Conservation (phyloP, 139 green algal species). For the Mesotaenium endlicherianum region DNA sequence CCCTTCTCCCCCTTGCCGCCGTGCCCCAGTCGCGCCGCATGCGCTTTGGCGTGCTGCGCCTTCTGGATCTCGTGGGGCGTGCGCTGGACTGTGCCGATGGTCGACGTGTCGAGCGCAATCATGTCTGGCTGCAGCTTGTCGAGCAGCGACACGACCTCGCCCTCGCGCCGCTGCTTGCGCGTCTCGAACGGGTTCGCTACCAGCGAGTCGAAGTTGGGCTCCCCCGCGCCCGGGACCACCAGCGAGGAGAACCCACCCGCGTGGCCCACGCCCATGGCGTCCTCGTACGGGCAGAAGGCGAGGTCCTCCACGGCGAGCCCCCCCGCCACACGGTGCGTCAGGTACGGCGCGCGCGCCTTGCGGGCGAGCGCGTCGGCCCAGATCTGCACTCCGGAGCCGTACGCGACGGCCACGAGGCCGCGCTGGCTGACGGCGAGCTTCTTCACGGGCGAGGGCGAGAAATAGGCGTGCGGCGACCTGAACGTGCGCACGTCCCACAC, state of each 20-base stretch:
- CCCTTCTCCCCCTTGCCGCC: background rate
- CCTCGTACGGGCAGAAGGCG: slow-evolving; percentile 93
- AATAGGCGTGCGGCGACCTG: slow-evolving; percentile 85
- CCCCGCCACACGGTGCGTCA: slow-evolving; percentile 4
- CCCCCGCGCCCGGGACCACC: slow-evolving; percentile 88
- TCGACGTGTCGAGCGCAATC: slow-evolving; percentile 88
- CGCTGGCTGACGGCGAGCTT: slow-evolving; percentile 86
- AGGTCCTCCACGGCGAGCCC: slow-evolving; percentile 49
- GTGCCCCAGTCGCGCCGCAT: background rate
- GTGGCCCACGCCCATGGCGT: slow-evolving; percentile 84
- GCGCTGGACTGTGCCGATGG: slow-evolving; percentile 72
- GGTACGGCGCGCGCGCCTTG: slow-evolving; percentile 84
- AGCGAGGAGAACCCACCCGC: slow-evolving; percentile 59
- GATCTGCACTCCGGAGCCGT: slow-evolving; percentile 60
- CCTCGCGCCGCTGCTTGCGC: slow-evolving; percentile 76
- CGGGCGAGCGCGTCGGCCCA: slow-evolving; percentile 69
- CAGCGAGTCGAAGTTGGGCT: slow-evolving; percentile 97
- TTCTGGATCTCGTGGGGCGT: slow-evolving; percentile 75
- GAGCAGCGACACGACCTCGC: slow-evolving; percentile 90
- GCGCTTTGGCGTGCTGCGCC: slow-evolving; percentile 50
- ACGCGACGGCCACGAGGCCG: slow-evolving; percentile 83
- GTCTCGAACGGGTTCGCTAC: slow-evolving; percentile 89
- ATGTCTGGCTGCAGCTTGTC: slow-evolving; percentile 96
- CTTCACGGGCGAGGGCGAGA: slow-evolving; percentile 67
- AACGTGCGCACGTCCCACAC: slow-evolving; percentile 91